phyloP scores from a whole-genome alignment of 768 basidiomycete species.

The Cubamyces sp. region DNA sequence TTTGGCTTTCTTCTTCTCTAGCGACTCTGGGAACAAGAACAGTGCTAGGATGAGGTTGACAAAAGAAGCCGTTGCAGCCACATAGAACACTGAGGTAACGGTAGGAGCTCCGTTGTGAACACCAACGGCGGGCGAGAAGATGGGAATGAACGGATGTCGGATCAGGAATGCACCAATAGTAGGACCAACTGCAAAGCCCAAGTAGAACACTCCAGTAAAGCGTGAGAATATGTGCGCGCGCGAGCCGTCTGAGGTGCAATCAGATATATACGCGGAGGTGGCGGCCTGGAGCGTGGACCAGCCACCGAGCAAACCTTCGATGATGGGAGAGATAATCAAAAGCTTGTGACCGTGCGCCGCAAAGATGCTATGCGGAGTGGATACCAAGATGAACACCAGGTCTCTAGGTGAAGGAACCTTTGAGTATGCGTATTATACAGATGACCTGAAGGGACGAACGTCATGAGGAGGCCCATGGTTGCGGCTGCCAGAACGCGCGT shows the following conservation, averaged over 20 bases:
- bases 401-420: conserved; percentile 54
- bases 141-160: conserved; percentile 44
- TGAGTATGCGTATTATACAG: conserved; percentile 29
- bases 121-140: conserved; percentile 25
- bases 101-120: conserved; percentile 40
- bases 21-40: conserved; percentile 55
- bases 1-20: conserved; percentile 49
- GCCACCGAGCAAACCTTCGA: conserved; percentile 83
- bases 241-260: conserved; percentile 83
- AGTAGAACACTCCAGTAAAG: conserved; percentile 74
- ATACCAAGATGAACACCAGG: conserved; percentile 76
- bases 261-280: conserved; percentile 70
- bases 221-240: conserved; percentile 62
- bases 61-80: conserved; percentile 48
- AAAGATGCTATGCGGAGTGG: conserved; percentile 60
- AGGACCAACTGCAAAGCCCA: conserved; percentile 81
- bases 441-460: conserved; percentile 54
- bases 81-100: conserved; percentile 58
- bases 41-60: conserved; percentile 60
- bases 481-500: conserved; percentile 72
- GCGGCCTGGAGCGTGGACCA: conserved; percentile 69
- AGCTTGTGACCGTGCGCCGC: conserved; percentile 71
- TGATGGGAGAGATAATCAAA: conserved; percentile 74
- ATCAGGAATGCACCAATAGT: conserved; percentile 63
- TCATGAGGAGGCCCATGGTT: conserved; percentile 69